Base-by-base conservation (phyloP, 306 rosid genomes). In the Castanopsis chinensis region DNA sequence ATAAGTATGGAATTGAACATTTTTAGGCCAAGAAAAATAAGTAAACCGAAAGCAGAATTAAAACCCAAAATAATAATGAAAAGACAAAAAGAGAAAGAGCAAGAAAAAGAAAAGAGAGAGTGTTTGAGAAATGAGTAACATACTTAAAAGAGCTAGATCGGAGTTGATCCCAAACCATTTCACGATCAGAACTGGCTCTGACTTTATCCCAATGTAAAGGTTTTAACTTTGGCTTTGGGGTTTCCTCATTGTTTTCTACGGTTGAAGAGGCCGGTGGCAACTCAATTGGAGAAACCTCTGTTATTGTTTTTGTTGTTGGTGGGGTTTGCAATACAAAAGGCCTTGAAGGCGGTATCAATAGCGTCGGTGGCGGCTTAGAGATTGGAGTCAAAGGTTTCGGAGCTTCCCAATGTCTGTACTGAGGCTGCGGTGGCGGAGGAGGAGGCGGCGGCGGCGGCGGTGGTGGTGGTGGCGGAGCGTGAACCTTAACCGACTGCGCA, bases 181-280 rank as follows among this genome's bases (percentile, higher is more conserved):
- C 99, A 49, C 98, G 92, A 79, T 91, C 96, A 28, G 99, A 95
- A 78, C 96, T 95, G 1, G 99, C 97, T 86, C 98, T 90, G 41
- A 95, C 99, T 90, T 95, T 95, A 69, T 95, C 99, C 99, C 99
- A 95, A 83, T 95, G 99, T 58, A 95, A 85, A 3, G 98, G 96
- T 91, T 95, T 95, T 83, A 95, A 79, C 88, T 89, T 95, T 3
- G 93, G 98, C 35, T 95, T 95, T 2, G 87, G 85, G 52, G 56
- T 80, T 75, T 88, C 97, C 71, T 82, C 96, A 25, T 74, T 74
- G 15, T 73, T 82, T 76, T 81, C 92, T 79, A 72, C 33, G 17
- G 67, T 74, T 60, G 58, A 80, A 56, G 86, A 79, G 81, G 70
- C 75, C 1, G 86, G 86, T 27, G 92, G 92, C 87, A 92, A 76